These are phyloP conservation scores for Nematocida ironsii DNA, from an alignment of 371 early-diverging fungal genomes.

Conservation along the genomic window DNA sequence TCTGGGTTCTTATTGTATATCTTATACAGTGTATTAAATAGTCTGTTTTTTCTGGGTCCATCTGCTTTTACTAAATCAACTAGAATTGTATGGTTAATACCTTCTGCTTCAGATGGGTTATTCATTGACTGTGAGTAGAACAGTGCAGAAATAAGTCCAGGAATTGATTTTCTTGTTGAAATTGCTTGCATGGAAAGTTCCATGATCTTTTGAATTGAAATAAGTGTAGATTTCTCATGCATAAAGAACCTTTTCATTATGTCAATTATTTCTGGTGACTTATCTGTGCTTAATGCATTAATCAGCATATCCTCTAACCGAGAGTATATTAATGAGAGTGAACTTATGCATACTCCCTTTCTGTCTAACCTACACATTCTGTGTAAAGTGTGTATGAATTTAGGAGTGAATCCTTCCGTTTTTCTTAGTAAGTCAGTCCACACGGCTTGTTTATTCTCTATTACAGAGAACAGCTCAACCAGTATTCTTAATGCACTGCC, in stretches of 20 bases:
- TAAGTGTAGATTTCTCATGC: slow-evolving; percentile 19
- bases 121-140: slow-evolving; percentile 30
- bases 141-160: slow-evolving; percentile 30
- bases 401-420: background rate
- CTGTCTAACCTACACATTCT: background rate
- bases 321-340: slow-evolving; percentile 27
- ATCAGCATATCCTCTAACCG: slow-evolving; percentile 23
- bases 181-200: background rate
- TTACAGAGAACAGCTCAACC: slow-evolving; percentile 9
- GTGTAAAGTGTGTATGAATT: slow-evolving; percentile 2
- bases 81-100: slow-evolving; percentile 27
- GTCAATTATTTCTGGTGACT: background rate
- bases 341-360: background rate
- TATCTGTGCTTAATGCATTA: background rate
- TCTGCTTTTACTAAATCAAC: background rate
- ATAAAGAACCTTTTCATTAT: slow-evolving; percentile 30
- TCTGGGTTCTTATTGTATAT: slow-evolving; percentile 24
- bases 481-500: background rate
- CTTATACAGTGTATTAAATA: slow-evolving; percentile 24
- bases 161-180: background rate
- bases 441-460: background rate
- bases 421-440: background rate
- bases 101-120: slow-evolving; percentile 53
- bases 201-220: background rate
- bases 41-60: background rate